A percentile compares a stretch with the other conserved stretches of the same genome.
phyloP scores from a whole-genome alignment of 2,329 filamentous ascomycete genomes.

The Monilinia fructicola region DNA sequence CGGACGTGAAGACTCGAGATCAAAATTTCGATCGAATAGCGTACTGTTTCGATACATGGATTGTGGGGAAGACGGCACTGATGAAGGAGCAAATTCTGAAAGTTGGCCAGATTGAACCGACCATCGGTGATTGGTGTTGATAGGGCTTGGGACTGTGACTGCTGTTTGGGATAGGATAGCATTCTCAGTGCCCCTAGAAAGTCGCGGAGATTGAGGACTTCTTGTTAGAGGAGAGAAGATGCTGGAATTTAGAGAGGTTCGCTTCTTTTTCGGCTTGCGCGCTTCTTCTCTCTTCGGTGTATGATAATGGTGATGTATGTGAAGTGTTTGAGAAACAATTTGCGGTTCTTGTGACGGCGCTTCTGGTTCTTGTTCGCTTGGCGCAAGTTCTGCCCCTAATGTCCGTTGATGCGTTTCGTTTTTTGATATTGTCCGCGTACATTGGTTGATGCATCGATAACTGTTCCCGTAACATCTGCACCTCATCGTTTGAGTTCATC shows the following conservation, averaged over 20 bases:
- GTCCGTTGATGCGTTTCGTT: constrained; percentile 48
- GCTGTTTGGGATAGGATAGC: constrained; percentile 46
- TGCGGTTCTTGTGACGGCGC: constrained; percentile 31
- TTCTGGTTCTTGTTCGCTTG: constrained; percentile 43
- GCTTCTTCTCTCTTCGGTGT: constrained; percentile 60
- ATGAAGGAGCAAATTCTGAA: constrained; percentile 67
- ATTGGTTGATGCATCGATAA: constrained; percentile 75
- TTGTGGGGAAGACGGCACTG: constrained; percentile 76
- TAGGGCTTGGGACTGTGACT: constrained; percentile 53
- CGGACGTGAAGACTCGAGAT: constrained; percentile 68
- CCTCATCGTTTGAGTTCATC: constrained; percentile 88
- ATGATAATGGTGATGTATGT: constrained; percentile 95
- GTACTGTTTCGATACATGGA: constrained; percentile 71
- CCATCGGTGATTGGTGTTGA: constrained; percentile 57
- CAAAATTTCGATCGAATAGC: constrained; percentile 70
- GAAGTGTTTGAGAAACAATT: constrained; percentile 68
- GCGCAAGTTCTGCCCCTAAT: constrained; percentile 70
- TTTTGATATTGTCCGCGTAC: constrained; percentile 42
- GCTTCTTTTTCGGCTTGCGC: constrained; percentile 70
- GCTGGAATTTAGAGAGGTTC: constrained; percentile 60
- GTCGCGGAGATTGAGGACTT: constrained; percentile 44
- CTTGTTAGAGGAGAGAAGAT: constrained; percentile 57
- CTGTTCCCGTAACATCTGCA: constrained; percentile 81
- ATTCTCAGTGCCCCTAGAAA: constrained; percentile 39
- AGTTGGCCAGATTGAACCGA: constrained; percentile 60